Evolutionary conservation across 495 filamentous ascomycete genomes (phyloP).

Genomic region (Neurospora tetrasperma): DNA sequence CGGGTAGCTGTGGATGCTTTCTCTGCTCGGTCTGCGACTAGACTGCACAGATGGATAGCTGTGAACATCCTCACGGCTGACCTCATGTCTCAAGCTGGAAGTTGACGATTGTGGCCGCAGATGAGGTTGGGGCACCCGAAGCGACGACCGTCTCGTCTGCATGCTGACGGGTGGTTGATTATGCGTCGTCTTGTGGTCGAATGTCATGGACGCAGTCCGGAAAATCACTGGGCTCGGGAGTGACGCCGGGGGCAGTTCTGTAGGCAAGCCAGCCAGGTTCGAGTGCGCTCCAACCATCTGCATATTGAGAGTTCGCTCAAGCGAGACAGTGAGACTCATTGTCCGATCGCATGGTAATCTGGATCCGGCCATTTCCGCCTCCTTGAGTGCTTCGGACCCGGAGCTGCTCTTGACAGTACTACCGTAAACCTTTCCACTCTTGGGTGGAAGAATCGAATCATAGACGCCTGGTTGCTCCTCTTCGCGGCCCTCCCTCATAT

Average conservation of each 20-base stretch:
- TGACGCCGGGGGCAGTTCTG: conserved; percentile 16
- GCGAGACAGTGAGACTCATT: conserved; percentile 13
- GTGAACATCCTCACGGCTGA: conserved; percentile 27
- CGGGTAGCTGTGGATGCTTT: conserved; percentile 22
- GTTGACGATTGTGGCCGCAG: conserved; percentile 29
- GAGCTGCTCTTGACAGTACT: conserved; percentile 6
- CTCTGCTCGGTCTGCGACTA: conserved; percentile 21
- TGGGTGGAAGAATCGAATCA: conserved; percentile 9
- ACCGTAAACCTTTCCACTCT: conserved; percentile 8
- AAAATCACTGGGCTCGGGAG: conserved; percentile 17
- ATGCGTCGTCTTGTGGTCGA: conserved; percentile 11
- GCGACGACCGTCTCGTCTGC: conserved; percentile 21
- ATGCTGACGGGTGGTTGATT: conserved; percentile 26
- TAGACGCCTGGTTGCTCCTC: not conserved
- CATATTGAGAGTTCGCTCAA: conserved; percentile 9
- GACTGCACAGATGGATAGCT: conserved; percentile 15
- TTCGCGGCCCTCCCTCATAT: not conserved
- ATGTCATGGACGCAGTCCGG: conserved; percentile 13
- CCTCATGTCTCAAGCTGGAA: conserved; percentile 17
- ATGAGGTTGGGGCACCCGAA: conserved; percentile 29
- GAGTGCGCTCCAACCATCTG: conserved; percentile 6
- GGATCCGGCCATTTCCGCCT: not conserved
- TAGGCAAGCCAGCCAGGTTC: conserved; percentile 7
- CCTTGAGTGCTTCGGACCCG: conserved; percentile 1
- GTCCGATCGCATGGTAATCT: conserved; percentile 4